Conservation (phyloP, 1,139 yeast genomes). For the Geotrichum fermentans region DNA sequence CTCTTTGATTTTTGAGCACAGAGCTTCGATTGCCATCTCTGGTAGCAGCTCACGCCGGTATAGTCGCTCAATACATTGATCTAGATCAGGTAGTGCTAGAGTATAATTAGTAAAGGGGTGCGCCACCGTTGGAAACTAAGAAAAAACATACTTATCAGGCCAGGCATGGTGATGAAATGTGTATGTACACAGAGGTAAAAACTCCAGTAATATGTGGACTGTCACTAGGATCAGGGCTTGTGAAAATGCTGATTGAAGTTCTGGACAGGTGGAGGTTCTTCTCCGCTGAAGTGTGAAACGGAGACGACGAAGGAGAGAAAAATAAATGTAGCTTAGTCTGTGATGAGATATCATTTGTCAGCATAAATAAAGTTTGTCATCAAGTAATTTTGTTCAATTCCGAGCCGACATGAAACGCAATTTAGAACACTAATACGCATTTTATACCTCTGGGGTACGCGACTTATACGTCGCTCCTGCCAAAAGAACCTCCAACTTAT, state of each 20-base stretch:
- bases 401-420: too few relatives aligned
- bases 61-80: conserved; percentile 61
- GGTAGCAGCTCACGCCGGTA: conserved; percentile 62
- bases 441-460: too few relatives aligned
- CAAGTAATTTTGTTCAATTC: too few relatives aligned
- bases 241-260: background rate
- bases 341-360: background rate
- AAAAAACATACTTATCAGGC: conserved; percentile 12
- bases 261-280: background rate
- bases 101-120: background rate
- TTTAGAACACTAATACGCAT: too few relatives aligned
- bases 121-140: background rate
- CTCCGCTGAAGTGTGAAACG: background rate
- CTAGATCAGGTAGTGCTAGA: conserved; percentile 44
- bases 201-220: background rate
- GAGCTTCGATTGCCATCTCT: conserved; percentile 58
- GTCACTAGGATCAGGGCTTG: background rate
- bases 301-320: background rate
- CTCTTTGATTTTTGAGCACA: conserved; percentile 69
- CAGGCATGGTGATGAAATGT: conserved; percentile 8
- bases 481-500: too few relatives aligned
- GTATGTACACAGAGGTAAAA: background rate
- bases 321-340: background rate
- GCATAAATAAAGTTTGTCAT: background rate
- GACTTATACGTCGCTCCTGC: too few relatives aligned